These are phyloP conservation scores for Spizellomyces sp. DNA, from an alignment of 192 early-diverging fungal species.

Conservation along the genomic window DNA sequence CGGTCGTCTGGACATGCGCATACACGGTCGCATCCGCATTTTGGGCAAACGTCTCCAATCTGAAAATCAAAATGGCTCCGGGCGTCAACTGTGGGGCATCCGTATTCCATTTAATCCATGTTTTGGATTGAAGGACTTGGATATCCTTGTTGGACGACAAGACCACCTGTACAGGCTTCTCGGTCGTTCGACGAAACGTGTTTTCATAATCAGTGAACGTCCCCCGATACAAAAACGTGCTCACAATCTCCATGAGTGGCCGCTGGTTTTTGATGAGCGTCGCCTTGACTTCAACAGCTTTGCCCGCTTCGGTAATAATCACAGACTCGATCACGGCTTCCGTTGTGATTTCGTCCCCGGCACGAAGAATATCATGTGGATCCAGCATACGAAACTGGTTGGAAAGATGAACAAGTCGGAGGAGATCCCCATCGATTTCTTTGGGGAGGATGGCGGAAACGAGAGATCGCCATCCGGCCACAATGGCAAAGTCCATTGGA, in stretches of 20 bases:
- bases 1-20: conserved; percentile 72
- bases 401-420: conserved; percentile 89
- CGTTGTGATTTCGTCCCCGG: conserved; percentile 84
- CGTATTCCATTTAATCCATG: conserved; percentile 81
- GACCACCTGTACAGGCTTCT: conserved; percentile 75
- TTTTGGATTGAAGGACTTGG: conserved; percentile 86
- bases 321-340: conserved; percentile 83
- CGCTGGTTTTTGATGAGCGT: conserved; percentile 48
- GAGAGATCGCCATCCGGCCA: conserved; percentile 87
- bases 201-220: conserved; percentile 84
- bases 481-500: conserved; percentile 95
- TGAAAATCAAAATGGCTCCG: conserved; percentile 70
- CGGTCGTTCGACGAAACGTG: conserved; percentile 82
- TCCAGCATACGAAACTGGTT: conserved; percentile 91
- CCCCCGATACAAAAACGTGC: conserved; percentile 92
- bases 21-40: conserved; percentile 64
- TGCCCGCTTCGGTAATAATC: conserved; percentile 86
- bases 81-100: conserved; percentile 63
- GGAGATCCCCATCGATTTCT: conserved; percentile 90
- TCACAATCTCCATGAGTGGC: conserved; percentile 84
- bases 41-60: conserved; percentile 67
- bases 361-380: conserved; percentile 68
- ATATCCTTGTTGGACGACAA: conserved; percentile 81
- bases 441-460: conserved; percentile 91
- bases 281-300: conserved; percentile 80